Evolutionary conservation across 352 stramenopile genomes (phyloP), one percentile per base, ranked within the genome.

Genomic region (Proteromonas lacertae): DNA sequence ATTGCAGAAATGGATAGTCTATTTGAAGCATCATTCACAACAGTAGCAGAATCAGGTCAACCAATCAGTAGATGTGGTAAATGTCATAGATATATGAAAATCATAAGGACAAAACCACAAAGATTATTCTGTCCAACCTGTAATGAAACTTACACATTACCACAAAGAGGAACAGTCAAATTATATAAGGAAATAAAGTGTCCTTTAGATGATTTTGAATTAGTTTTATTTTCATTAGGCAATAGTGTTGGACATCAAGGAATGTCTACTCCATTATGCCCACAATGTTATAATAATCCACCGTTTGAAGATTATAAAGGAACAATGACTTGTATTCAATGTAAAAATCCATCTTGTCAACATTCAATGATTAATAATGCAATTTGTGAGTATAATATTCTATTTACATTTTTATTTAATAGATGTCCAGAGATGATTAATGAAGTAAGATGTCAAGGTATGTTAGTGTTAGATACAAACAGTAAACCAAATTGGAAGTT

Each of bases 401-500:
- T 13, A 28, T 40, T 32, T 28, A 16, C 36, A 43, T 16, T 20
- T 16, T 26, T 23, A 43, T 29, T 37, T 16, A 41, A 21, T 43
- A 18, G 13, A 18, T 19, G 22, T 21, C 18, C 21, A 22, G 22
- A 22, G 22, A 28, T 28, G 38, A 38, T 28, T 20, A 13, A 20
- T 28, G 17, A 38, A 3, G 18, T 20, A 2, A 4, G 14, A 13
- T 62, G 54, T 28, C 31, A 39, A 12, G 52, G 52, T 4, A 59
- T 47, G 16, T 47, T 62, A 36, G 52, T 62, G 4, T 36, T 62
- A 21, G 54, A 62, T 33, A 31, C 52, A 16, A 59, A 59, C 30
- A 56, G 43, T 23, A 54, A 58, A 26, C 54, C 54, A 7, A 61
- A 62, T 33, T 62, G 54, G 54, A 62, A 62, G 25, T 42, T 62